These are phyloP conservation scores for Fusarium equiseti DNA, from an alignment of 2,329 filamentous ascomycete species.

Conservation along the genomic window DNA sequence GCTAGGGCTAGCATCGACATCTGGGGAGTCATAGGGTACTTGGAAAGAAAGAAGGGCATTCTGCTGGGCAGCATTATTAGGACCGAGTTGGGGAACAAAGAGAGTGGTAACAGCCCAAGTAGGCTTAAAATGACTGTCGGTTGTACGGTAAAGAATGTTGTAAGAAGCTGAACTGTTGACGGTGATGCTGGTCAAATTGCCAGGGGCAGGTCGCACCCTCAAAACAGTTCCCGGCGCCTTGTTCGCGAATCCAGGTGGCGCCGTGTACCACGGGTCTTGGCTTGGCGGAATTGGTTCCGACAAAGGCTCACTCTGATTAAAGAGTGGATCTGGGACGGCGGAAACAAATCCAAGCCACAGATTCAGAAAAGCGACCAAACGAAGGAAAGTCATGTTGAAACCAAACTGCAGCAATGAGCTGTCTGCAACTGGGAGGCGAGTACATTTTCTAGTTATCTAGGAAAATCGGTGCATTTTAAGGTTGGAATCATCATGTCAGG, in stretches of 20 bases:
- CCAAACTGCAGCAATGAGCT: too few relatives aligned
- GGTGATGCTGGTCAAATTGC: conserved; percentile 37
- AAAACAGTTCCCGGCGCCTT: conserved; percentile 40
- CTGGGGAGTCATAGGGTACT: conserved; percentile 40
- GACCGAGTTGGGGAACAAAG: conserved; percentile 32
- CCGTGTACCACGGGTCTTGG: conserved; percentile 44
- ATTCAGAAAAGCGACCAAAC: neutral
- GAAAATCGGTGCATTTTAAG: neutral
- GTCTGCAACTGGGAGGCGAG: neutral
- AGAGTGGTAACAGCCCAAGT: conserved; percentile 45
- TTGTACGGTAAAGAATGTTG: conserved; percentile 45
- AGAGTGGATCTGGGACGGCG: neutral
- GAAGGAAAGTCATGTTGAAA: neutral
- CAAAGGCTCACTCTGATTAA: neutral
- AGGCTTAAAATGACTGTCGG: conserved; percentile 41
- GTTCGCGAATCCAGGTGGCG: conserved; percentile 33
- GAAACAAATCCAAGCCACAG: neutral
- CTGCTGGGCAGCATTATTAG: conserved; percentile 13
- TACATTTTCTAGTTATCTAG: too few relatives aligned
- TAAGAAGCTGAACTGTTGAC: conserved; percentile 40
- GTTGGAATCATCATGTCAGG: neutral
- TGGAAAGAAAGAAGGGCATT: conserved; percentile 39
- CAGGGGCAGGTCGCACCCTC: conserved; percentile 39
- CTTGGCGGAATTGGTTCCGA: conserved; percentile 32
- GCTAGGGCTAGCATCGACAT: conserved; percentile 41